Percentiles rank a stretch among this genome's conserved stretches.
Evolutionary conservation across 1,139 yeast genomes (phyloP).

Genomic region (Geotrichum macrosporum): DNA sequence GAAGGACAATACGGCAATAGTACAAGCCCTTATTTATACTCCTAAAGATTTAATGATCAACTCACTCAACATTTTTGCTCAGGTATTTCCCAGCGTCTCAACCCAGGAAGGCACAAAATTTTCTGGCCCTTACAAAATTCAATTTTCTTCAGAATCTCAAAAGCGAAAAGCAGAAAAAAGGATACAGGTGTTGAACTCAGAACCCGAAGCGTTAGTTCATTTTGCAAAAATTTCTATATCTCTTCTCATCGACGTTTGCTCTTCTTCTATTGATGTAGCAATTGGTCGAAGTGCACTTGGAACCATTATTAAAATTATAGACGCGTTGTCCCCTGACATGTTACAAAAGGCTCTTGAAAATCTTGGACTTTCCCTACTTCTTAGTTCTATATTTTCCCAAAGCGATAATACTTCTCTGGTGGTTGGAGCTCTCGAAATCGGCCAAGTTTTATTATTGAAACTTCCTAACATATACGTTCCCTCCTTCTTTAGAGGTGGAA

Average conservation of each 20-base stretch:
- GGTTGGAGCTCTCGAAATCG: constrained; percentile 52
- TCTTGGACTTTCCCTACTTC: constrained; percentile 40
- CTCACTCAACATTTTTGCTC: constrained; percentile 54
- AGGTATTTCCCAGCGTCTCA: constrained; percentile 43
- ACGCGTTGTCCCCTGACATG: constrained; percentile 31
- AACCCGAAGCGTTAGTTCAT: constrained; percentile 27
- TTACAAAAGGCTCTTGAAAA: constrained; percentile 29
- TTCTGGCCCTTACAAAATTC: constrained; percentile 35
- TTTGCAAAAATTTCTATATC: constrained; percentile 55
- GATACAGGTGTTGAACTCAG: constrained; percentile 21
- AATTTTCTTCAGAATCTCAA: constrained; percentile 24
- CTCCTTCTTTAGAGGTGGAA: constrained; percentile 68
- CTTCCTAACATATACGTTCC: constrained; percentile 46
- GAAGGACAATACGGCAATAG: constrained; percentile 41
- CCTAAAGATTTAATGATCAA: constrained; percentile 62
- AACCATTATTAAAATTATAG: constrained; percentile 52
- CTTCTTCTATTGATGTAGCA: constrained; percentile 67
- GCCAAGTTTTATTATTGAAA: constrained; percentile 45
- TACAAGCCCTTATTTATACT: constrained; percentile 70
- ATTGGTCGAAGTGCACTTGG: constrained; percentile 59
- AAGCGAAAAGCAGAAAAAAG: constrained; percentile 21
- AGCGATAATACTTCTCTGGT: constrained; percentile 41
- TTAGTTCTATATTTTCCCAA: constrained; percentile 71
- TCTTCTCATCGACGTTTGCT: constrained; percentile 63
- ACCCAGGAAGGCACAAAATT: constrained; percentile 23